Percentiles rank a stretch among this genome's conserved stretches.
phyloP scores from a whole-genome alignment of 1,284 basidiomycete species.

The Amylostereum areolatum region DNA sequence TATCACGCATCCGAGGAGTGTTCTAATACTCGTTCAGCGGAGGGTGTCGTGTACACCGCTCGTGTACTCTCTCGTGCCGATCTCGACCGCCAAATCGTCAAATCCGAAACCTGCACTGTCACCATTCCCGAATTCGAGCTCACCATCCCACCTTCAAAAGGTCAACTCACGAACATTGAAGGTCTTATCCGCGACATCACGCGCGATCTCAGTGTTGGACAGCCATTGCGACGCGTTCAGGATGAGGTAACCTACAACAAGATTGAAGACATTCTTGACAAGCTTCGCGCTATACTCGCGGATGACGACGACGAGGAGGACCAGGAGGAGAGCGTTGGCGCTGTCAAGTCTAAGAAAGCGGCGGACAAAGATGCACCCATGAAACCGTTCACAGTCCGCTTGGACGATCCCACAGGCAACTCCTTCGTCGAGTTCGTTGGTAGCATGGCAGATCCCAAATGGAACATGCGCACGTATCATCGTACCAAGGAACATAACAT shows the following conservation, averaged over 20 bases:
- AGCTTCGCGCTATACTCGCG: conserved; percentile 65
- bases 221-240: conserved; percentile 83
- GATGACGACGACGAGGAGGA: conserved; percentile 45
- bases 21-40: conserved; percentile 33
- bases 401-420: conserved; percentile 95
- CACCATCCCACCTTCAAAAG: conserved; percentile 84
- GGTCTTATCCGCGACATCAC: conserved; percentile 86
- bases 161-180: conserved; percentile 95
- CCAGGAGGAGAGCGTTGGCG: conserved; percentile 16
- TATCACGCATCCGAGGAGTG: neutral
- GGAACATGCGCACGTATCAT: conserved; percentile 86
- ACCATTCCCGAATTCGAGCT: conserved; percentile 86
- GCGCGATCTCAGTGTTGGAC: conserved; percentile 79
- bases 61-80: conserved; percentile 74
- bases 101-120: conserved; percentile 81
- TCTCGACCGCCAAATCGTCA: conserved; percentile 91
- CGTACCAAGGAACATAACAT: conserved; percentile 85
- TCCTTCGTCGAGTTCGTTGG: conserved; percentile 88
- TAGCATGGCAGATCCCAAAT: conserved; percentile 83
- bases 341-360: conserved; percentile 21
- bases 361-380: conserved; percentile 50
- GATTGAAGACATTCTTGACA: conserved; percentile 73
- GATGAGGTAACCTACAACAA: conserved; percentile 73
- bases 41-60: conserved; percentile 75
- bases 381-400: conserved; percentile 73